phyloP scores from a whole-genome alignment of 164 flowering plant species.

The Macadamia integrifolia region DNA sequence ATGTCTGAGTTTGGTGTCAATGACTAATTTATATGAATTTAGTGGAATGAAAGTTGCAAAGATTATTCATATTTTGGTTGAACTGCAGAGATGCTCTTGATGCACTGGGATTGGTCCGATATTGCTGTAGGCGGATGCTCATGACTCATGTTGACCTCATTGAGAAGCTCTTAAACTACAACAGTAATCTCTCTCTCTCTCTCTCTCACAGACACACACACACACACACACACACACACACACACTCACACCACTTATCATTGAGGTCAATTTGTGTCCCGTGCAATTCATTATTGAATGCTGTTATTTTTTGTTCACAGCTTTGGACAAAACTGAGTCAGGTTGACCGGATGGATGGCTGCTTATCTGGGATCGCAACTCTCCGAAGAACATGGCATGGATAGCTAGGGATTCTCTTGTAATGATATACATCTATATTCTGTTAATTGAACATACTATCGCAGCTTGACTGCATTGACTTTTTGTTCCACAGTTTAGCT shows the following conservation, averaged over 20 bases:
- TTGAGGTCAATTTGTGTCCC: neutral
- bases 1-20: too few species aligned
- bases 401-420: too few species aligned
- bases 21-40: too few species aligned
- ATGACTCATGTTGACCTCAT: conserved; percentile 98
- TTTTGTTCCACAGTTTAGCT: too few species aligned
- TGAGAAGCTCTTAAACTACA: conserved; percentile 95
- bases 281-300: conserved; percentile 4
- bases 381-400: too few species aligned
- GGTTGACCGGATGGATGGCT: conserved; percentile 15
- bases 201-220: neutral
- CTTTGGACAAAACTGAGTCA: conserved; percentile 56
- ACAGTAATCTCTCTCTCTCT: conserved; percentile 45
- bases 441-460: too few species aligned
- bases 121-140: conserved; percentile 90
- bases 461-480: too few species aligned
- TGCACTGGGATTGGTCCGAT: conserved; percentile 78
- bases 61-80: neutral
- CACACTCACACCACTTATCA: neutral
- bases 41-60: too few species aligned
- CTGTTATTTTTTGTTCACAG: conserved; percentile 25
- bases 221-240: neutral
- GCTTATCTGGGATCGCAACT: too few species aligned
- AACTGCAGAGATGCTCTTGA: conserved; percentile 85
- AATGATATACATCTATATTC: too few species aligned